Evolutionary conservation across 140 eudicot species (phyloP), one percentile per base, ranked within the genome.

Genomic region (Stevia rebaudiana): DNA sequence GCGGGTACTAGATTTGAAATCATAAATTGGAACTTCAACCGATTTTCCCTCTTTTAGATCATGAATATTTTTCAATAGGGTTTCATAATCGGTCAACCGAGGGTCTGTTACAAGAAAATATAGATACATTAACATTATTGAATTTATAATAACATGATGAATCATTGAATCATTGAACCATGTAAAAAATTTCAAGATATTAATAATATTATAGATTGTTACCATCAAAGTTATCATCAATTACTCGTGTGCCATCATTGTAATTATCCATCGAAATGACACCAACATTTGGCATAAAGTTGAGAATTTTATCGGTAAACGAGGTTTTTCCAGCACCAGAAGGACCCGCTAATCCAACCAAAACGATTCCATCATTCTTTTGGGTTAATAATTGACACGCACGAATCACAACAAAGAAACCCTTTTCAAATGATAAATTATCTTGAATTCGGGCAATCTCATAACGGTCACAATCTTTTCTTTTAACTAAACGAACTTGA

Each of bases 261-360:
- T 91, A 91, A 19, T 87, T 87, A 66, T 91, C 98, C 95, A 91
- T 88, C 49, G 98, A 84, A 61, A 91, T 91, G 37, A 91, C 88
- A 6, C 96, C 94, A 65, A 87, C 71, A 75, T 90, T 82, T 2
- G 98, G 98, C 98, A 87, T 84, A 71, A 87, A 87, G 72, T 79
- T 84, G 15, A 87, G 72, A 37, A 91, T 74, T 73, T 91, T 91
- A 52, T 91, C 98, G 0, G 95, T 80, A 67, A 91, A 91, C 3
- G 80, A 80, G 57, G 95, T 80, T 78, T 91, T 91, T 60, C 98
- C 98, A 36, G 98, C 98, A 54, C 98, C 98, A 52, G 98, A 91
- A 67, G 98, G 98, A 64, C 98, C 98, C 4, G 98, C 98, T 72
- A 91, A 57, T 16, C 98, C 98, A 11, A 91, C 82, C 48, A 91